A percentile compares a stretch with the other conserved stretches of the same genome.
These are phyloP conservation scores for Sclerotinia nivalis DNA, from an alignment of 2,329 filamentous ascomycete genomes.

Conservation along the genomic window DNA sequence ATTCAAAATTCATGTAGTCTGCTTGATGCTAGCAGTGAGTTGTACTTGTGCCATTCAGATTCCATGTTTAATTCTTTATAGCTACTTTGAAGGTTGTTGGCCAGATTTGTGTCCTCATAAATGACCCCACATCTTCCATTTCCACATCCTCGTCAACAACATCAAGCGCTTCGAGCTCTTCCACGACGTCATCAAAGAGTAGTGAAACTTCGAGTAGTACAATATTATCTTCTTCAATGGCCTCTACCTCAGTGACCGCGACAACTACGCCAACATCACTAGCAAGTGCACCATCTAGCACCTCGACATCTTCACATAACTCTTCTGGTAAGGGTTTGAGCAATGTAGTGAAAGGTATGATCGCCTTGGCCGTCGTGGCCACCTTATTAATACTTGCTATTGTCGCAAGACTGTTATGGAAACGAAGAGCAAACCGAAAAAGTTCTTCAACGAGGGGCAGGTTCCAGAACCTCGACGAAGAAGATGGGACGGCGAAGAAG, in stretches of 20 bases:
- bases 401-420: slow-evolving; percentile 2
- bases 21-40: slow-evolving; percentile 20
- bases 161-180: slow-evolving; percentile 16
- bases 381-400: slow-evolving; percentile 15
- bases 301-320: neutral
- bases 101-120: slow-evolving; percentile 21
- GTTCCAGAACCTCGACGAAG: slow-evolving; percentile 21
- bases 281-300: neutral
- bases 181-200: slow-evolving; percentile 2
- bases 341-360: slow-evolving; percentile 15
- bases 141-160: slow-evolving; percentile 11
- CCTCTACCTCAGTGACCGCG: slow-evolving; percentile 4
- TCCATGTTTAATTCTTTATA: slow-evolving; percentile 9
- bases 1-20: slow-evolving; percentile 22
- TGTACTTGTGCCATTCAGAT: neutral
- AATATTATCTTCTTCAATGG: neutral
- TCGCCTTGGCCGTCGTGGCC: slow-evolving; percentile 3
- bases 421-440: neutral
- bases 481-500: neutral
- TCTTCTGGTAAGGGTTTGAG: slow-evolving; percentile 1
- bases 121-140: slow-evolving; percentile 16
- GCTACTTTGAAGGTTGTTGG: slow-evolving; percentile 23
- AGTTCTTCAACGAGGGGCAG: neutral
- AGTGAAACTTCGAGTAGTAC: slow-evolving; percentile 1
- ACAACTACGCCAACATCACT: neutral